A percentile compares a stretch with the other conserved stretches of the same genome.
Conservation (phyloP, 1,139 yeast species). For the Suhomyces atakaporum region DNA sequence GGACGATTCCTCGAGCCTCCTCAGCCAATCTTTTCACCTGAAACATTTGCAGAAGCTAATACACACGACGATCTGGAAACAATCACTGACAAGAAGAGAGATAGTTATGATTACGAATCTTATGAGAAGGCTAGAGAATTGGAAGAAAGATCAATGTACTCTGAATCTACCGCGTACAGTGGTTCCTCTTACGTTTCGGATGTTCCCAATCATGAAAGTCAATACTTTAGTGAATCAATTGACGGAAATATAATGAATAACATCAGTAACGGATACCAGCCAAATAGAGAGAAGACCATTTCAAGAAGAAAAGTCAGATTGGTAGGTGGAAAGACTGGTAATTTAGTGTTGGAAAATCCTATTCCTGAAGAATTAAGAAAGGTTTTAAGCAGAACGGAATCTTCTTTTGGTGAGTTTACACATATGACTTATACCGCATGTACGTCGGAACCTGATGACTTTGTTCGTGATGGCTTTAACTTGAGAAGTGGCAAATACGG, state of each 20-base stretch:
- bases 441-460: slow-evolving; percentile 85
- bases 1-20: slow-evolving; percentile 62
- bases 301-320: slow-evolving; percentile 60
- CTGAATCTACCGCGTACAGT: slow-evolving; percentile 43
- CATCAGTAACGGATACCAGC: slow-evolving; percentile 41
- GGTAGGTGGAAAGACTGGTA: slow-evolving; percentile 62
- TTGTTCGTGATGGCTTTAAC: slow-evolving; percentile 76
- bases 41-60: slow-evolving; percentile 63
- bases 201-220: slow-evolving; percentile 27
- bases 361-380: slow-evolving; percentile 83
- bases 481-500: slow-evolving; percentile 81
- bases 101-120: slow-evolving; percentile 37
- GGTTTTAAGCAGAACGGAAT: slow-evolving; percentile 77
- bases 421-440: slow-evolving; percentile 96
- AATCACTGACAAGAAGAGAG: slow-evolving; percentile 22
- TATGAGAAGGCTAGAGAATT: slow-evolving; percentile 41
- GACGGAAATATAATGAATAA: slow-evolving; percentile 51
- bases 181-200: slow-evolving; percentile 32
- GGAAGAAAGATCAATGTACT: slow-evolving; percentile 39
- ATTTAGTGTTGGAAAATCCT: slow-evolving; percentile 87
- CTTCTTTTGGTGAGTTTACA: slow-evolving; percentile 79
- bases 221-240: slow-evolving; percentile 46
- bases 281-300: slow-evolving; percentile 37
- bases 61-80: slow-evolving; percentile 42
- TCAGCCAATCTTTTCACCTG: slow-evolving; percentile 64